Evolutionary conservation across 768 basidiomycete genomes (phyloP), one percentile per base, ranked within the genome.

Genomic region (Russula griseocarnosa): DNA sequence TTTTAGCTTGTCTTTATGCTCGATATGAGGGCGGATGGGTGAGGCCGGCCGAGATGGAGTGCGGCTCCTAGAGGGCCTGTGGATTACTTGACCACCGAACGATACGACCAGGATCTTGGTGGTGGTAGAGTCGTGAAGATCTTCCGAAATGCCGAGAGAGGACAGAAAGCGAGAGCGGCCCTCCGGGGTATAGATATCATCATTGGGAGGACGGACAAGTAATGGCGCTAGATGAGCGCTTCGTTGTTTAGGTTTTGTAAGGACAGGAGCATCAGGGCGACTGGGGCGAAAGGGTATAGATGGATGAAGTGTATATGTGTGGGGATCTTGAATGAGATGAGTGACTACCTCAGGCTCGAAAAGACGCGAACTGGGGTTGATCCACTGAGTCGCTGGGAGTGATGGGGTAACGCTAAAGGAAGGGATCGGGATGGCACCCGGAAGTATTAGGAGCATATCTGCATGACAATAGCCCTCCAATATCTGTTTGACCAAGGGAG

Each of bases 71-170:
- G 82, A 82, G 3, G 86, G 85, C 56, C 78, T 79, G 60, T 81
- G 82, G 72, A 92, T 86, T 9, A 85, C 76, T 69, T 92, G 90
- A 0, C 90, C 90, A 18, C 90, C 90, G 70, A 92, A 92, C 1
- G 89, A 91, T 8, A 92, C 87, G 30, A 92, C 76, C 30, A 92
- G 79, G 47, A 92, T 82, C 69, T 83, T 87, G 3, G 82, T 84
- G 24, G 67, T 73, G 5, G 67, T 63, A 0, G 78, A 73, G 62
- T 85, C 78, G 40, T 85, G 82, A 7, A 79, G 71, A 20, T 81
- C 68, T 13, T 60, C 55, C 0, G 88, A 87, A 0, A 92, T 74
- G 24, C 87, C 88, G 49, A 89, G 78, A 1, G 79, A 79, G 2
- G 71, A 66, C 4, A 91, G 79, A n/a, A 91, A 72, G 7, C 70